Conservation (phyloP, 345 rosid genomes). For the Eucalyptus fibrosa region DNA sequence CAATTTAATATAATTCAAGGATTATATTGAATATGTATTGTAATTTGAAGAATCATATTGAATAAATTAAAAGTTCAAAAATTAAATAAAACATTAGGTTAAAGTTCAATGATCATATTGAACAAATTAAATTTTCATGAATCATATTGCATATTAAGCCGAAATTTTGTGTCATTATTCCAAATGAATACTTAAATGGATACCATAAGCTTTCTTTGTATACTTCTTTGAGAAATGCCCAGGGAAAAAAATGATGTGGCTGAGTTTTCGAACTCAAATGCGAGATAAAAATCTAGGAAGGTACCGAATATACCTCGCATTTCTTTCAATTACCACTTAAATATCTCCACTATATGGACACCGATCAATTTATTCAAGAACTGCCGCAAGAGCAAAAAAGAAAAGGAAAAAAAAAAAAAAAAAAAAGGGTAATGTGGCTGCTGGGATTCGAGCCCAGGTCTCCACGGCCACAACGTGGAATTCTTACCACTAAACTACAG, state of each 20-base stretch:
- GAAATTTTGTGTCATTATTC: neutral
- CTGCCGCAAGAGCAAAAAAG: too few species aligned
- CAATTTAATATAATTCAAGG: neutral
- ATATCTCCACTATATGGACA: too few species aligned
- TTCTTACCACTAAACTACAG: constrained; percentile 86
- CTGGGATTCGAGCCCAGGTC: constrained; percentile 93
- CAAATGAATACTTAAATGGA: neutral
- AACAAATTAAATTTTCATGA: fast-evolving
- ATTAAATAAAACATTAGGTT: fast-evolving
- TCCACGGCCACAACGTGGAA: constrained; percentile 85
- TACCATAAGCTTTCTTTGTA: neutral
- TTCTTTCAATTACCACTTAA: too few species aligned
- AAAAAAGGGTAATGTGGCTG: constrained; percentile 25
- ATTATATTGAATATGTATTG: too few species aligned
- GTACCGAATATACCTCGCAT: too few species aligned
- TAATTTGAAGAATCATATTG: fast-evolving
- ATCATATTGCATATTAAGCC: neutral
- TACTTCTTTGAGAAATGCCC: neutral
- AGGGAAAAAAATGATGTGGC: too few species aligned
- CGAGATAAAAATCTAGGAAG: too few species aligned
- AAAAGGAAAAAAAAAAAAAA: neutral
- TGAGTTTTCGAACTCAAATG: too few species aligned
- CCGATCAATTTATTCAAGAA: too few species aligned
- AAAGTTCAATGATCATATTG: fast-evolving
- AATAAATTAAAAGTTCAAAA: too few species aligned